Percentiles rank a stretch among this genome's conserved stretches.
phyloP scores from a whole-genome alignment of 2,329 filamentous ascomycete species.

The Daldinia eschscholtzii region DNA sequence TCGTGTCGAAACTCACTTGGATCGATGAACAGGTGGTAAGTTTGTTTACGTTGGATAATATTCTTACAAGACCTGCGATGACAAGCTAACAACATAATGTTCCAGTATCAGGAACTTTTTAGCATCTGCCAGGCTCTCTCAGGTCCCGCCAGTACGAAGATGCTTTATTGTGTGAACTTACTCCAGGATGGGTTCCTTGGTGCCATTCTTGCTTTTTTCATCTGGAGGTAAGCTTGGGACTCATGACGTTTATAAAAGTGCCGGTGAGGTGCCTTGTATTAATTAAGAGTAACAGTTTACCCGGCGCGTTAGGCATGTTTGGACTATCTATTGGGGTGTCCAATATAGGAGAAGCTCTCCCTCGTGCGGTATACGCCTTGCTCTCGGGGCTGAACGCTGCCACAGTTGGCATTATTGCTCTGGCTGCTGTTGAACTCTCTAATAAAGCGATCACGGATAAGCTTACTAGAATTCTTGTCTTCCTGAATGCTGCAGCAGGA shows the following conservation, averaged over 20 bases:
- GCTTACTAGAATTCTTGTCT: slow-evolving; percentile 72
- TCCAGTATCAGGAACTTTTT: slow-evolving; percentile 77
- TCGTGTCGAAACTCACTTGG: slow-evolving; percentile 72
- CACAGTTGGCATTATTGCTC: slow-evolving; percentile 77
- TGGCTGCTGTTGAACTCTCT: slow-evolving; percentile 76
- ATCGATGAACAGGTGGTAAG: slow-evolving; percentile 75
- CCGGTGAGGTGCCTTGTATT: neutral
- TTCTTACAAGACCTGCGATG: neutral
- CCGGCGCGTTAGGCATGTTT: slow-evolving; percentile 78
- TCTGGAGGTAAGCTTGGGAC: slow-evolving; percentile 69
- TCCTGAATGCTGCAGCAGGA: slow-evolving; percentile 72
- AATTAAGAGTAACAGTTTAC: slow-evolving; percentile 61
- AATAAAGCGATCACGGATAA: slow-evolving; percentile 76
- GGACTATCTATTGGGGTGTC: slow-evolving; percentile 74
- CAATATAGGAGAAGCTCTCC: slow-evolving; percentile 69
- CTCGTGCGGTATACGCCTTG: slow-evolving; percentile 73
- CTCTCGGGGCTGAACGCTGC: slow-evolving; percentile 79
- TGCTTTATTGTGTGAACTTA: slow-evolving; percentile 76
- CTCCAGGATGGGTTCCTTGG: slow-evolving; percentile 71
- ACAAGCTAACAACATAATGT: neutral
- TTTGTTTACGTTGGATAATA: neutral
- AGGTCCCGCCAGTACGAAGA: slow-evolving; percentile 77
- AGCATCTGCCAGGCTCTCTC: slow-evolving; percentile 75
- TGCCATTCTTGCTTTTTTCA: slow-evolving; percentile 69
- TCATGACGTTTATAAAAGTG: neutral